Evolutionary conservation across 1,139 yeast species (phyloP).

Genomic region (Sugiyamaella castrensis): DNA sequence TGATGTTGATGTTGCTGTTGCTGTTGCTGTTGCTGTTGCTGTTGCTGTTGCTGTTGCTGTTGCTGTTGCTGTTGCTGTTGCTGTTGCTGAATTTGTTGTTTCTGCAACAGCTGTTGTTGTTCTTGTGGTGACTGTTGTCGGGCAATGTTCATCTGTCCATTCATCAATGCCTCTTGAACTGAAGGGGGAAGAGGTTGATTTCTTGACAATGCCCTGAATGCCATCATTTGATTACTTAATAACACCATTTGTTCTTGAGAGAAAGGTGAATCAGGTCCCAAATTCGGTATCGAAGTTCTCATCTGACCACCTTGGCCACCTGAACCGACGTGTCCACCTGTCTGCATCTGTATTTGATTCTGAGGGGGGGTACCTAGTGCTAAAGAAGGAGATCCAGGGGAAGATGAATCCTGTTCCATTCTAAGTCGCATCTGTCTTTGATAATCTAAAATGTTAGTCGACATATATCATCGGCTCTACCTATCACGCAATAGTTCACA

Average conservation of each 20-base stretch:
- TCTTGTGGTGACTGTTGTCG: slow-evolving; percentile 5
- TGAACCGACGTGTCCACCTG: slow-evolving; percentile 13
- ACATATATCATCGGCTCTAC: background rate
- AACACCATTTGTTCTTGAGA: slow-evolving; percentile 48
- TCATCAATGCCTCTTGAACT: slow-evolving; percentile 38
- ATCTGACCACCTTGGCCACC: slow-evolving; percentile 18
- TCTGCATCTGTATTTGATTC: slow-evolving; percentile 1
- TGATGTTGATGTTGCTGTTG: background rate
- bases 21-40: background rate
- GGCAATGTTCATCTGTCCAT: slow-evolving; percentile 9
- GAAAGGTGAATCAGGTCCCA: slow-evolving; percentile 25
- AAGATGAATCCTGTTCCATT: background rate
- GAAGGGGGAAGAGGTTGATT: slow-evolving; percentile 65
- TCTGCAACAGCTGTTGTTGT: slow-evolving; percentile 18
- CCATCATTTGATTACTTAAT: slow-evolving; percentile 65
- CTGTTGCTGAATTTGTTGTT: background rate
- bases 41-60: background rate
- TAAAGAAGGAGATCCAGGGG: background rate
- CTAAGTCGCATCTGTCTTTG: slow-evolving; percentile 6
- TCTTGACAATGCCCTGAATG: slow-evolving; percentile 67
- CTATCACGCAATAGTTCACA: background rate
- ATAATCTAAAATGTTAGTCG: slow-evolving; percentile 1
- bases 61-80: background rate
- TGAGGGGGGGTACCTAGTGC: background rate
- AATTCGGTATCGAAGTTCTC: slow-evolving; percentile 14